These are phyloP conservation scores for Solanum chacoense DNA, from an alignment of 305 asterid species.

Conservation along the genomic window DNA sequence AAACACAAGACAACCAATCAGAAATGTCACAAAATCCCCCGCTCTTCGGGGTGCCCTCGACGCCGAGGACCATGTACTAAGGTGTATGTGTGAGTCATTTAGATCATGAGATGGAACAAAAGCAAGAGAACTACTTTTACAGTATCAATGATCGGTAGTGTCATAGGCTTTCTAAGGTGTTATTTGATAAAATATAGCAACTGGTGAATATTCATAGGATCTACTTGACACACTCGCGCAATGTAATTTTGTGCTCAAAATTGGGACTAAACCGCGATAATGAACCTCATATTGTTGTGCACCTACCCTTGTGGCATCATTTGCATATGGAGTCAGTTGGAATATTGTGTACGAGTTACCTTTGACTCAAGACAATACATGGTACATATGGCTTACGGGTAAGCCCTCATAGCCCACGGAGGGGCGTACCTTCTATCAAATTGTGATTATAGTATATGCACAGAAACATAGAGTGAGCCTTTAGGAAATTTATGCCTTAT, in stretches of 20 bases:
- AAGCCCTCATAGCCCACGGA: not conserved
- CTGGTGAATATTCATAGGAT: not conserved
- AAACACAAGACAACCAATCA: not conserved
- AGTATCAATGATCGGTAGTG: not conserved
- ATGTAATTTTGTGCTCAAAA: not conserved
- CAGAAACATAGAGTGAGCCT: not conserved
- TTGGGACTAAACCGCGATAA: not conserved
- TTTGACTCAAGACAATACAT: not conserved
- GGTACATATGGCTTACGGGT: not conserved
- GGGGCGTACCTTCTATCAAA: not conserved
- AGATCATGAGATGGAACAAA: not conserved
- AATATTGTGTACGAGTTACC: not conserved
- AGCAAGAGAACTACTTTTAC: not conserved
- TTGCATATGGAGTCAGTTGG: not conserved
- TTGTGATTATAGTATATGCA: not conserved
- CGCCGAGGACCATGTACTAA: not conserved
- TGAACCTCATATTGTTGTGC: not conserved
- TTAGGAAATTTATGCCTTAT: not conserved
- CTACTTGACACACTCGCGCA: not conserved
- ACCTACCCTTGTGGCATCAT: not conserved
- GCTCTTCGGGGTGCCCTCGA: not conserved
- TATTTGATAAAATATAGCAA: not conserved
- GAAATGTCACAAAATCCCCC: not conserved
- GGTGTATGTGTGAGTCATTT: not conserved
- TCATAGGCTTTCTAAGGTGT: not conserved